These are phyloP conservation scores for Nicotiana obtusifolia DNA, from an alignment of 257 asterid genomes.

Conservation along the genomic window DNA sequence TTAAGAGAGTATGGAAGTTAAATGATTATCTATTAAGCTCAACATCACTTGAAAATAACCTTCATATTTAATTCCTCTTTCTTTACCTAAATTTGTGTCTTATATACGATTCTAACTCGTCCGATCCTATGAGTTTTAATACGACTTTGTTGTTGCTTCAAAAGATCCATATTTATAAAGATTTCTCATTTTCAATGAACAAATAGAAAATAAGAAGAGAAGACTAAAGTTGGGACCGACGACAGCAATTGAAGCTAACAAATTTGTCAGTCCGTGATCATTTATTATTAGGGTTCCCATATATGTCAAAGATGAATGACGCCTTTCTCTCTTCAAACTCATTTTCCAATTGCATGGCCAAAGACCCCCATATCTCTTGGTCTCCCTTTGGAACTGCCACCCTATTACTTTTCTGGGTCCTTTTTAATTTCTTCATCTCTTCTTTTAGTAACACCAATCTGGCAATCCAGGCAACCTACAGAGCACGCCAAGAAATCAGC, in stretches of 20 bases:
- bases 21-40: not conserved
- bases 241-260: not conserved
- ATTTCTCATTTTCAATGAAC: not conserved
- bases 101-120: not conserved
- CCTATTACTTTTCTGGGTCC: not conserved
- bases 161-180: not conserved
- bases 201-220: not conserved
- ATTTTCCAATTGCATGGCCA: constrained; percentile 17
- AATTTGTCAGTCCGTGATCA: not conserved
- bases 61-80: too few species aligned
- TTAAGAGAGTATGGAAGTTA: not conserved
- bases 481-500: constrained; percentile 13
- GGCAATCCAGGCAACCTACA: not conserved
- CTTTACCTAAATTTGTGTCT: not conserved
- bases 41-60: too few species aligned
- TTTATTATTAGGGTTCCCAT: not conserved
- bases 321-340: not conserved
- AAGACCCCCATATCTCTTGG: constrained; percentile 14
- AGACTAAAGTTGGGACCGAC: not conserved
- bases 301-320: constrained; percentile 20
- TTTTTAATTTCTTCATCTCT: not conserved
- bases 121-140: not conserved
- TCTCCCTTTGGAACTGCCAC: constrained; percentile 5
- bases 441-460: constrained; percentile 17
- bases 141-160: not conserved